These are phyloP conservation scores for Starmerella sirachaensis DNA, from an alignment of 805 yeast species.

Conservation along the genomic window DNA sequence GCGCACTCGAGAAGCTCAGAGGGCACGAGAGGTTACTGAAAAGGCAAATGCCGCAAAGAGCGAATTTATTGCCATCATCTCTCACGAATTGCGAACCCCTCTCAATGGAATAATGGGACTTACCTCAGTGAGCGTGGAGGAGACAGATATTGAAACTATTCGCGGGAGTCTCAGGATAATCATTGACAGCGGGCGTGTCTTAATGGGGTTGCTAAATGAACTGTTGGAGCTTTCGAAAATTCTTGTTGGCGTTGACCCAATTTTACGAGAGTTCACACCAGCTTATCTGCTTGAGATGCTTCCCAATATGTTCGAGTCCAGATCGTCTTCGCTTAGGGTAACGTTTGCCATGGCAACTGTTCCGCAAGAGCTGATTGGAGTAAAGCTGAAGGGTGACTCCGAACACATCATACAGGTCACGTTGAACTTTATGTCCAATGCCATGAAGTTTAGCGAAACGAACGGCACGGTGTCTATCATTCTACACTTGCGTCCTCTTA, in stretches of 20 bases:
- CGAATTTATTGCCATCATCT: constrained; percentile 81
- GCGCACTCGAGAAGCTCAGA: constrained; percentile 78
- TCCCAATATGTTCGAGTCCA: constrained; percentile 59
- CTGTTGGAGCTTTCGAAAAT: constrained; percentile 80
- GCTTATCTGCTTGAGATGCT: constrained; percentile 71
- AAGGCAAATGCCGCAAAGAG: constrained; percentile 94
- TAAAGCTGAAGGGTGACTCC: constrained; percentile 66
- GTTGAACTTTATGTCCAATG: constrained; percentile 83
- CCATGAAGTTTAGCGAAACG: constrained; percentile 82
- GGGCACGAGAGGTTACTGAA: constrained; percentile 30
- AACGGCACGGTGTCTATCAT: constrained; percentile 26
- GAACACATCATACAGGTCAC: constrained; percentile 82
- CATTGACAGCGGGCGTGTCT: constrained; percentile 81
- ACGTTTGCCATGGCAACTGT: constrained; percentile 47
- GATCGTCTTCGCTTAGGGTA: constrained; percentile 51
- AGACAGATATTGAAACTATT: constrained; percentile 53
- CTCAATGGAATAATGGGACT: constrained; percentile 92
- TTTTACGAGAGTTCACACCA: constrained; percentile 64
- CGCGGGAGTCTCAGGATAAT: constrained; percentile 67
- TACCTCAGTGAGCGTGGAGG: constrained; percentile 91
- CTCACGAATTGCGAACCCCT: constrained; percentile 91
- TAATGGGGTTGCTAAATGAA: constrained; percentile 82
- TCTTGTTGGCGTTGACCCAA: constrained; percentile 74
- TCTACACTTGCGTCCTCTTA: constrained; percentile 11
- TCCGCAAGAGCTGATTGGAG: constrained; percentile 40